phyloP scores from a whole-genome alignment of 768 basidiomycete genomes.

The Podaxis pistillaris region DNA sequence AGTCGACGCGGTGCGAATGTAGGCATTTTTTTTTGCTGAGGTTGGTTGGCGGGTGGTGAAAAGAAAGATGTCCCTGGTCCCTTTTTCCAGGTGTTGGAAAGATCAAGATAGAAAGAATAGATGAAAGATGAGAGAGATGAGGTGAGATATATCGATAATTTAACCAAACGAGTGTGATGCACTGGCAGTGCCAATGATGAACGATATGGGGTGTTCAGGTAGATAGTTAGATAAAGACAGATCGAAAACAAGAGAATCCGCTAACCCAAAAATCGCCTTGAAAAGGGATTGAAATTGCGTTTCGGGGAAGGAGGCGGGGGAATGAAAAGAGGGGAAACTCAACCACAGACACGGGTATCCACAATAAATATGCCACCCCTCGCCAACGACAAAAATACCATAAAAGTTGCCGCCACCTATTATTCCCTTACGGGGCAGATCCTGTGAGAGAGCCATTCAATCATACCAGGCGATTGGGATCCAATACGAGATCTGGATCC shows the following conservation, averaged over 20 bases:
- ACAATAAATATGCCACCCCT: conserved; percentile 6
- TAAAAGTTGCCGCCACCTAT: neutral
- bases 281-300: neutral
- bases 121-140: neutral
- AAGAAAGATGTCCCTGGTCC: neutral
- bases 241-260: neutral
- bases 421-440: neutral
- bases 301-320: neutral
- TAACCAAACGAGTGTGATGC: conserved; percentile 11
- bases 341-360: neutral
- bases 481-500: neutral
- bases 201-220: neutral
- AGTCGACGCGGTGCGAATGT: conserved; percentile 6
- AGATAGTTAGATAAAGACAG: neutral
- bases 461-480: neutral
- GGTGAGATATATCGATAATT: neutral
- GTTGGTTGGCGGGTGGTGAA: neutral
- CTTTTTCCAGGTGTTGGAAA: neutral
- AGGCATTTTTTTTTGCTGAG: conserved; percentile 6
- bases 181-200: neutral
- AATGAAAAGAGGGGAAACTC: neutral
- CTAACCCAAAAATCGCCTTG: neutral
- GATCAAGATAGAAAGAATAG: neutral
- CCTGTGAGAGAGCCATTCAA: too few relatives aligned
- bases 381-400: neutral